Evolutionary conservation across 2,329 filamentous ascomycete genomes (phyloP), one percentile per base, ranked within the genome.

Genomic region (Phialophora macrospora): DNA sequence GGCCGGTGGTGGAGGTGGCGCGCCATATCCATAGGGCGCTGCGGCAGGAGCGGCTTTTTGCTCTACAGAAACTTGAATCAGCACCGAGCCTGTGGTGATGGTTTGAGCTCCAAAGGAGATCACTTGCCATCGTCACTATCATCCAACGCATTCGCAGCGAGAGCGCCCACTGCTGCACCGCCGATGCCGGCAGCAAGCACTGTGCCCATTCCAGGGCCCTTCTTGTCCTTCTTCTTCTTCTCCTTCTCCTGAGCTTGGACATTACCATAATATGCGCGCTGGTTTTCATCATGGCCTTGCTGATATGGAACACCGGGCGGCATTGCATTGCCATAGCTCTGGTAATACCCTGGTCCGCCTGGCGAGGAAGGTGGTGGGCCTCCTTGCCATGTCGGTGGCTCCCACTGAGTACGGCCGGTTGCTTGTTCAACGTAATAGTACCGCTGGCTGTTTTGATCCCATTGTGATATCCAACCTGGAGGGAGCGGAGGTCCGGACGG

Each of bases 371-470:
- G 9, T 20, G 51, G 51, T 20, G 28, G 12, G 51, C 51, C 12
- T 28, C 64, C 67, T 30, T 60, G 44, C 44, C 62, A 32, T 12
- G 74, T 69, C 4, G 81, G 81, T 48, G 75, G 75, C 24, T 83
- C 80, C 81, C 81, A 83, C 67, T 82, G 80, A 1, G 78, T 79
- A 64, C 79, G 78, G 22, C 81, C 81, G 12, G 80, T 82, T 24
- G 80, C 77, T 70, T 81, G 79, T 71, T 83, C 80, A 62, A 82
- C 73, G 66, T 80, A 82, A 75, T 79, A 83, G 72, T 77, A 79
- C 48, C 80, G 77, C 70, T 82, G 80, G 66, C 75, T 78, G 70
- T 75, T 77, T 55, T 77, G 77, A 63, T 83, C 81, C 73, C 76
- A 82, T 70, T 83, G 81, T 38, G 77, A 71, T 22, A 75, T 75